phyloP scores from a whole-genome alignment of 139 green algal species.

The Chlamydomonas schloesseri region DNA sequence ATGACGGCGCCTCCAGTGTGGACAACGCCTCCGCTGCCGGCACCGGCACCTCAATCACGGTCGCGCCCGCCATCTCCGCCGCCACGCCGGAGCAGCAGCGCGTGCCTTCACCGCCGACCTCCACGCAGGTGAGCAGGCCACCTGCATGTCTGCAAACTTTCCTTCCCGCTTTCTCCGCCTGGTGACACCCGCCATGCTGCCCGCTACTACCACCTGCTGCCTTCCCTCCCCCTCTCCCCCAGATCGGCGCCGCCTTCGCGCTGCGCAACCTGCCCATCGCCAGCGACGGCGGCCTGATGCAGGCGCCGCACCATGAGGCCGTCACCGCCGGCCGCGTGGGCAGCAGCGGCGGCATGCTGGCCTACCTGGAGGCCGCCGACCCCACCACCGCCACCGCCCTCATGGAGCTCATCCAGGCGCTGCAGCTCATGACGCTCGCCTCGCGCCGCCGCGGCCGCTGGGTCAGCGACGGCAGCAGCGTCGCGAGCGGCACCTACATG shows the following conservation, averaged over 20 bases:
- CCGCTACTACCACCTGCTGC: no score
- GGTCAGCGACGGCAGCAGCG: slow-evolving; percentile 31
- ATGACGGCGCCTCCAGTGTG: not conserved
- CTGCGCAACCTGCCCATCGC: slow-evolving; percentile 43
- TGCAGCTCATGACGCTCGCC: slow-evolving; percentile 37
- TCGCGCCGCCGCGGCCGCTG: slow-evolving; percentile 16
- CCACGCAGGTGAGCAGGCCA: not conserved
- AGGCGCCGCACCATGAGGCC: slow-evolving; percentile 7
- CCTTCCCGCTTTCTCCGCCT: no score
- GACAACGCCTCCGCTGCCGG: not conserved
- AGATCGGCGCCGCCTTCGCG: not conserved
- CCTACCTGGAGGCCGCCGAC: slow-evolving; percentile 33
- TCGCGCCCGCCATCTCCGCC: not conserved
- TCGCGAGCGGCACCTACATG: not conserved
- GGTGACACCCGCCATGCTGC: no score
- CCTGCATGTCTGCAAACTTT: no score
- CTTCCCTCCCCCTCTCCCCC: not conserved
- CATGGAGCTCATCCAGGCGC: slow-evolving; percentile 35
- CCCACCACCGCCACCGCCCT: slow-evolving; percentile 38
- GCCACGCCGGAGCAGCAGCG: not conserved
- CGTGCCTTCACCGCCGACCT: not conserved
- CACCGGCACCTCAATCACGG: slow-evolving; percentile 18
- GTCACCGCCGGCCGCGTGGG: slow-evolving; percentile 26
- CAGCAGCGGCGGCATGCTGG: slow-evolving; percentile 32
- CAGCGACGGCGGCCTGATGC: slow-evolving; percentile 32